phyloP scores from a whole-genome alignment of 495 filamentous ascomycete species.

The Daldinia childiae region DNA sequence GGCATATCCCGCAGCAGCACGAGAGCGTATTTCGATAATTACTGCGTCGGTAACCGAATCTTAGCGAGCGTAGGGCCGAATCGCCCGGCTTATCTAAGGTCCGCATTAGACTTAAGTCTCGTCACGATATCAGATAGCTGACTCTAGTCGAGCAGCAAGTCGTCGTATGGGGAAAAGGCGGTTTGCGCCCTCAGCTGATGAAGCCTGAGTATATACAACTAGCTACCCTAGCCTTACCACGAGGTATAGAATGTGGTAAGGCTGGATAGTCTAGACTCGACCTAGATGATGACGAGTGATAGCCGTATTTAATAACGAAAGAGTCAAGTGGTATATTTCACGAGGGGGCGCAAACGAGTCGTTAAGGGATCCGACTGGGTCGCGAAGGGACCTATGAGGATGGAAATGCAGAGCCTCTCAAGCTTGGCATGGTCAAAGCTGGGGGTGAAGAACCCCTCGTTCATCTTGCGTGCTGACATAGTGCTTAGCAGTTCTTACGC shows the following conservation, averaged over 20 bases:
- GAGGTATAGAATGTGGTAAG: constrained; percentile 36
- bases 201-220: constrained; percentile 12
- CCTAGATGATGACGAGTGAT: constrained; percentile 16
- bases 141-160: no score
- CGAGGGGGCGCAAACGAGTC: constrained; percentile 18
- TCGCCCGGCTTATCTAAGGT: constrained; percentile 15
- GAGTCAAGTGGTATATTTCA: constrained; percentile 31
- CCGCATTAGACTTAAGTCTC: not conserved
- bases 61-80: constrained; percentile 19
- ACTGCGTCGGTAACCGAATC: constrained; percentile 11
- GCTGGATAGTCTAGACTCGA: constrained; percentile 33
- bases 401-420: constrained; percentile 39
- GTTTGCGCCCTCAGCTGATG: constrained; percentile 3
- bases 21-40: constrained; percentile 2
- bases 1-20: constrained; percentile 25
- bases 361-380: constrained; percentile 44
- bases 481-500: constrained; percentile 35
- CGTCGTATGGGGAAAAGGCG: constrained; percentile 8
- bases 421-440: constrained; percentile 35
- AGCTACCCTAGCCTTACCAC: not conserved
- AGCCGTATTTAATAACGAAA: constrained; percentile 17
- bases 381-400: constrained; percentile 35
- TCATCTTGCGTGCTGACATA: constrained; percentile 36
- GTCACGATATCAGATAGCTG: constrained; percentile 3
- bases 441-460: constrained; percentile 14